Evolutionary conservation across 2,329 filamentous ascomycete species (phyloP).

Genomic region (Bipolaris cookei): DNA sequence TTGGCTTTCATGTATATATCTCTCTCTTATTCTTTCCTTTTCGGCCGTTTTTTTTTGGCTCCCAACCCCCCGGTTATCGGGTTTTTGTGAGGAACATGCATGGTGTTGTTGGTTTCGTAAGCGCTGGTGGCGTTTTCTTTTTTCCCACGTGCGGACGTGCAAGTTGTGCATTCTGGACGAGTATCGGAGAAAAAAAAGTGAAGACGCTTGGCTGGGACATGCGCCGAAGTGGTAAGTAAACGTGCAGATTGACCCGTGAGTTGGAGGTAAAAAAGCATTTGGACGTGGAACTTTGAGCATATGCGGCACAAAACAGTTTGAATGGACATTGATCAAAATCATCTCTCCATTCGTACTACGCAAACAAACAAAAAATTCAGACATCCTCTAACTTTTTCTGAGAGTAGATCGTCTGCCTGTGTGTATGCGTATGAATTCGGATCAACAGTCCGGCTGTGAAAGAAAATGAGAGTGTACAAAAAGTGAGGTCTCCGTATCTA

Average conservation of each 20-base stretch:
- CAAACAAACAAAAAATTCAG: background rate
- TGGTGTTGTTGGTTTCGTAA: background rate
- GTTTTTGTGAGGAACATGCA: background rate
- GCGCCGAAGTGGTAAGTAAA: background rate
- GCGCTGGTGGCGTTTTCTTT: background rate
- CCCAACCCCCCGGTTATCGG: background rate
- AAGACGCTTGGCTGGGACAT: too few species aligned
- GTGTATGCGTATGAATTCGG: constrained; percentile 12
- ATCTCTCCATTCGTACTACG: background rate
- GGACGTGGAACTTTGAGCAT: background rate
- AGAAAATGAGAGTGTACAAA: constrained; percentile 25
- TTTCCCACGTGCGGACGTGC: background rate
- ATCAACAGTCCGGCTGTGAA: constrained; percentile 51
- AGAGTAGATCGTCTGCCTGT: background rate
- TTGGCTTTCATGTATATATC: too few species aligned
- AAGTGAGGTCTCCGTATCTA: constrained; percentile 2
- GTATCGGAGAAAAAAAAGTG: background rate
- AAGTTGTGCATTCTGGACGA: background rate
- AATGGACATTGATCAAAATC: background rate
- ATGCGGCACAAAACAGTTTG: background rate
- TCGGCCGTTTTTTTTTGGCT: background rate
- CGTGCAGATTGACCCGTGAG: background rate
- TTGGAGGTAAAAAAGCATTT: too few species aligned
- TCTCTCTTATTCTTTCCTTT: background rate
- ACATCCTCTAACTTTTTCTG: background rate